phyloP scores from a whole-genome alignment of 257 asterid species.

The Solanum sejunctum region DNA sequence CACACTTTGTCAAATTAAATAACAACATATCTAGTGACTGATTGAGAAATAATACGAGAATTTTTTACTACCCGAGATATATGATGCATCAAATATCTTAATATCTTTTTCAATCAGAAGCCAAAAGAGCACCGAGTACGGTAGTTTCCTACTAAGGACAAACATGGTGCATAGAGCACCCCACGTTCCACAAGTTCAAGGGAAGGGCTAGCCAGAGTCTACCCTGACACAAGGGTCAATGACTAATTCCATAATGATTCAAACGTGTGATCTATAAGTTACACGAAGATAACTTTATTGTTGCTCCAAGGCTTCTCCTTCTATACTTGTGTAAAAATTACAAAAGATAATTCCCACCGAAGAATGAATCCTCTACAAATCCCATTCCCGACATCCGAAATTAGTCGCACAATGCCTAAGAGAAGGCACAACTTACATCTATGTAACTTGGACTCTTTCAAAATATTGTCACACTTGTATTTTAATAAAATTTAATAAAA shows the following conservation, averaged over 20 bases:
- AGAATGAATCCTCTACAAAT: not conserved
- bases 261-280: not conserved
- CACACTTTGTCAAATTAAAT: too few relatives aligned
- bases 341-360: not conserved
- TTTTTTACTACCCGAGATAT: not conserved
- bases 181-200: not conserved
- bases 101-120: not conserved
- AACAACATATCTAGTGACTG: too few relatives aligned
- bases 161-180: not conserved
- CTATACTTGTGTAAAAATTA: not conserved
- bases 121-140: not conserved
- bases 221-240: not conserved
- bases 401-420: not conserved
- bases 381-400: not conserved
- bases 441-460: not conserved
- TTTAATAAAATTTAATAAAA: too few relatives aligned
- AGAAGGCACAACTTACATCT: not conserved
- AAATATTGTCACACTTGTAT: too few relatives aligned
- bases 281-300: too few relatives aligned
- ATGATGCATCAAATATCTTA: not conserved
- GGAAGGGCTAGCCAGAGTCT: not conserved
- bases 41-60: not conserved
- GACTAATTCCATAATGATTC: not conserved
- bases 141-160: too few relatives aligned
- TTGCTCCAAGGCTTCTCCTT: not conserved